A percentile compares a stretch with the other conserved stretches of the same genome.
Evolutionary conservation across 768 basidiomycete species (phyloP).

Genomic region (Amanita rubescens): DNA sequence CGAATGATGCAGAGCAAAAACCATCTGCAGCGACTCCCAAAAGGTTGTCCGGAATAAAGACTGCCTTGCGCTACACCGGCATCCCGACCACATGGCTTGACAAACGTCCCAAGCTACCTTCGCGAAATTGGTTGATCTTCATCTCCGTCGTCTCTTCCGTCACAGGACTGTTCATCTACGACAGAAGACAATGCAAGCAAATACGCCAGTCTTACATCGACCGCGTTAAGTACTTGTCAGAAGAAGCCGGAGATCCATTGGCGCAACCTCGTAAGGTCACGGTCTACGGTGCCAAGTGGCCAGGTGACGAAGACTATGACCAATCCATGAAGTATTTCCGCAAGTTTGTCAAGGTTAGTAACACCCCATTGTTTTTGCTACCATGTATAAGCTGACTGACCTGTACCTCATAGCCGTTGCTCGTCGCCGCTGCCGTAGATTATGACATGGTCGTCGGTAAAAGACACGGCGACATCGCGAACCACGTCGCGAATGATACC

Average conservation of each 20-base stretch:
- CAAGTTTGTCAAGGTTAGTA: constrained; percentile 90
- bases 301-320: constrained; percentile 90
- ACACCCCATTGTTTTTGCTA: constrained; percentile 4
- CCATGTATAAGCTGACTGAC: constrained; percentile 9
- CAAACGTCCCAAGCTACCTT: constrained; percentile 81
- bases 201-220: constrained; percentile 76
- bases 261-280: constrained; percentile 72
- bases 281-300: constrained; percentile 88
- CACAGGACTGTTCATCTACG: constrained; percentile 74
- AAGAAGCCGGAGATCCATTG: constrained; percentile 54
- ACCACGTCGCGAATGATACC: constrained; percentile 66
- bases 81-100: constrained; percentile 73
- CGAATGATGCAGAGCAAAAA: constrained; percentile 8
- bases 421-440: constrained; percentile 92
- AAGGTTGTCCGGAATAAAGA: constrained; percentile 42
- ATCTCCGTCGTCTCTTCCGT: constrained; percentile 66
- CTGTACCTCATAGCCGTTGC: constrained; percentile 68
- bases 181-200: constrained; percentile 71
- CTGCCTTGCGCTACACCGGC: constrained; percentile 62
- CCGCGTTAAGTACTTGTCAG: constrained; percentile 71
- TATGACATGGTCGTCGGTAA: constrained; percentile 79
- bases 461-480: constrained; percentile 80
- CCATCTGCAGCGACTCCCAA: constrained; percentile 9
- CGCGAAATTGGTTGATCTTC: constrained; percentile 93
- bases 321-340: constrained; percentile 83